Percentiles rank a stretch among this genome's conserved stretches.
Evolutionary conservation across 1,284 basidiomycete genomes (phyloP).

Genomic region (Sutorius eximius): DNA sequence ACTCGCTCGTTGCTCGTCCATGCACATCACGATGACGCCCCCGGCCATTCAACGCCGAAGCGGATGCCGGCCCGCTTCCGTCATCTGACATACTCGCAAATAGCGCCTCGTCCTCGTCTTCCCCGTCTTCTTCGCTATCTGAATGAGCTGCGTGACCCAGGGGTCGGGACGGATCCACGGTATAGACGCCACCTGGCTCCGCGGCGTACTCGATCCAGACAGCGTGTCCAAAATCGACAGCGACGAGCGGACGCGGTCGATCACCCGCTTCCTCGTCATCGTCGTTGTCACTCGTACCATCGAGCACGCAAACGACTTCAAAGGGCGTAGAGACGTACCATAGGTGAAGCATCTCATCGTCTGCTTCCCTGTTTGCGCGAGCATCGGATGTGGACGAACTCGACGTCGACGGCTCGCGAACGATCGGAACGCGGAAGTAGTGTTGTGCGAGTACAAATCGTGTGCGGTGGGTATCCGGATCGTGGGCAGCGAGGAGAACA

Average conservation of each 20-base stretch:
- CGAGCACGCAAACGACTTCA: conserved; percentile 65
- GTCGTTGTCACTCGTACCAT: conserved; percentile 38
- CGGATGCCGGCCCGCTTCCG: background rate
- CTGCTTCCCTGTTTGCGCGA: conserved; percentile 19
- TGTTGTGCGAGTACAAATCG: conserved; percentile 72
- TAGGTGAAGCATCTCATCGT: conserved; percentile 57
- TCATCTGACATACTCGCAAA: conserved; percentile 14
- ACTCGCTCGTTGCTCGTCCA: conserved; percentile 6
- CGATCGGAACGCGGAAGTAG: conserved; percentile 66
- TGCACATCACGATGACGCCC: background rate
- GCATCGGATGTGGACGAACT: background rate
- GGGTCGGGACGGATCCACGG: conserved; percentile 30
- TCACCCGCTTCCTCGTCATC: conserved; percentile 40
- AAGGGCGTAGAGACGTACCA: conserved; percentile 72
- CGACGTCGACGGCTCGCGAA: conserved; percentile 11
- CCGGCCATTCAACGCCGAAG: conserved; percentile 2
- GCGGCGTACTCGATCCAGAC: conserved; percentile 68
- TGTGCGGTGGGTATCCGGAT: conserved; percentile 54
- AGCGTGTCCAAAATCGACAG: conserved; percentile 77
- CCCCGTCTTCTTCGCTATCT: conserved; percentile 27
- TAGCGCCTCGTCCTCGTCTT: conserved; percentile 17
- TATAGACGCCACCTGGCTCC: conserved; percentile 33
- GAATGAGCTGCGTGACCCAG: conserved; percentile 13
- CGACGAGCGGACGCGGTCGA: conserved; percentile 63
- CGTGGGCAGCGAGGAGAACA: conserved; percentile 61